Evolutionary conservation across 208 protist genomes (phyloP), one percentile per base, ranked within the genome.

Genomic region (Wallacemonas collosoma): DNA sequence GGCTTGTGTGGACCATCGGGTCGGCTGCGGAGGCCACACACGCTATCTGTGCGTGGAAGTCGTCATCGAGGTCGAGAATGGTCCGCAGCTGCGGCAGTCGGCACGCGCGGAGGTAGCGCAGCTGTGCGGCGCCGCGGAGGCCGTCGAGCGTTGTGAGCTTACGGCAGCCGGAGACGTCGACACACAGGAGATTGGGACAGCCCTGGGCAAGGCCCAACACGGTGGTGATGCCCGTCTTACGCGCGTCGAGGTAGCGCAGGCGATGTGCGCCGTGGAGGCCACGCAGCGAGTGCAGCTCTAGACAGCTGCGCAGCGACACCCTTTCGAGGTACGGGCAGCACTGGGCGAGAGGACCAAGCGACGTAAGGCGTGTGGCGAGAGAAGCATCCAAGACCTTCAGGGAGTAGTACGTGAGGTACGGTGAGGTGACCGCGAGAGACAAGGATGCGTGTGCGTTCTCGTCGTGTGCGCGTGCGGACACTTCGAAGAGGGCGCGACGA

Each of bases 91-190:
- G 4, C 4, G 60, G n/a, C n/a, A 51, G 11, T 3, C 60, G 60
- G 17, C 60, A 50, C 3, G 60, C 60, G 43, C 60, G 60, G 6
- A 65, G 60, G 15, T 65, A 65, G 43, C 43, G 60, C 36, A 65
- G 60, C 11, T 51, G 3, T 6, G 60, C 0, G 6, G 60, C 60
- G 36, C 60, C 60, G 9, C 60, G 3, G 12, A 65, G 41, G 60
- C 60, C 60, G 2, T 6, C 3, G n/a, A 65, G 41, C 6, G 5
- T 50, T 41, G 36, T 65, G 9, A 65, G 43, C 40, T 65, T 14
- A 4, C 60, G 60, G n/a, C 60, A 51, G 41, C 60, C 60, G 12
- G 60, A 65, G 41, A 65, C 8, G n/a, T 65, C 60, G 4, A 65
- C 6, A 38, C 60, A 65, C 14, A 26, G 41, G 3, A 65, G 43